These are phyloP conservation scores for Alloascoidea africana DNA, from an alignment of 805 yeast species.

Conservation along the genomic window DNA sequence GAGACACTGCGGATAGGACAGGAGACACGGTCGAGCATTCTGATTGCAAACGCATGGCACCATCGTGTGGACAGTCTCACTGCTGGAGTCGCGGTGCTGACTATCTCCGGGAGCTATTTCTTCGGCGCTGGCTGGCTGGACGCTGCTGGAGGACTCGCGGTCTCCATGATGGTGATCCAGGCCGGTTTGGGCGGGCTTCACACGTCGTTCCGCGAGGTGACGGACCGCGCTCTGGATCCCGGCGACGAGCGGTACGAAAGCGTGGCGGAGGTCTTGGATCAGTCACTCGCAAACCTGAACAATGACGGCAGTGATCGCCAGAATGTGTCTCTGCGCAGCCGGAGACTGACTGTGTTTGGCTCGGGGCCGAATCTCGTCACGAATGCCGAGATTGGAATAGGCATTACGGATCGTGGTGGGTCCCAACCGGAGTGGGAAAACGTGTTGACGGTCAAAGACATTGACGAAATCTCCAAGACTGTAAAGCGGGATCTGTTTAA, in stretches of 20 bases:
- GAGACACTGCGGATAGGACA: constrained; percentile 58
- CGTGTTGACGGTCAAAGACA: not conserved
- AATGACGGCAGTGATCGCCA: not conserved
- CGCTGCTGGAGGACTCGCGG: constrained; percentile 65
- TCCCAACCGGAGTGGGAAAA: not conserved
- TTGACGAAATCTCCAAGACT: not conserved
- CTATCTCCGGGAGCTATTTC: constrained; percentile 60
- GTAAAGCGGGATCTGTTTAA: not conserved
- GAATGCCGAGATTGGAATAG: not conserved
- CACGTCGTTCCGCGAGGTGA: constrained; percentile 45
- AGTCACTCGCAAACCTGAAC: not conserved
- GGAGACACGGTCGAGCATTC: constrained; percentile 56
- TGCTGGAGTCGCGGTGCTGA: constrained; percentile 59
- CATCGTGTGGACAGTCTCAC: constrained; percentile 76
- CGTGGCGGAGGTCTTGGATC: constrained; percentile 8
- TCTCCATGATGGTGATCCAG: constrained; percentile 52
- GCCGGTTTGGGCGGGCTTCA: constrained; percentile 61
- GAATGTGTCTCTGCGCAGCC: not conserved
- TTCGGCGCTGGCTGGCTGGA: constrained; percentile 60
- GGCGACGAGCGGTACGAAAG: constrained; percentile 32
- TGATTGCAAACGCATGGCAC: constrained; percentile 84
- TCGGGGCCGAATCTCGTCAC: not conserved
- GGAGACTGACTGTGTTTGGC: not conserved
- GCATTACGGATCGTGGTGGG: not conserved
- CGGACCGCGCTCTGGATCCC: constrained; percentile 48